These are phyloP conservation scores for Globisporangium carolinianum DNA, from an alignment of 352 stramenopile species.

Conservation along the genomic window DNA sequence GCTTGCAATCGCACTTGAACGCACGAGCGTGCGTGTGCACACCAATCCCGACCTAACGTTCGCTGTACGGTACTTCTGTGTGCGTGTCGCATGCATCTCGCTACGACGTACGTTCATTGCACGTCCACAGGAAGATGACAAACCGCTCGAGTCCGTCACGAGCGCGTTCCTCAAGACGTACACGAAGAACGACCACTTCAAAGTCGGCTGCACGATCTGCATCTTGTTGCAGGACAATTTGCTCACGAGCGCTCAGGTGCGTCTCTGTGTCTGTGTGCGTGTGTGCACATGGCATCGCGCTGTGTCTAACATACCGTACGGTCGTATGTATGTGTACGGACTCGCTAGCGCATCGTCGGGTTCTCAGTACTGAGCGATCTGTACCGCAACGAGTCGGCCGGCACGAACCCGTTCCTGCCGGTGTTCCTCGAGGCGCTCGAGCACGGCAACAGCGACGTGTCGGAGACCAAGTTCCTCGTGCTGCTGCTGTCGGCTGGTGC, in stretches of 20 bases:
- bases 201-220: slow-evolving; percentile 87
- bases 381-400: slow-evolving; percentile 68
- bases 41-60: background rate
- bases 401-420: slow-evolving; percentile 84
- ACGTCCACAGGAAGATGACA: slow-evolving; percentile 64
- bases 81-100: background rate
- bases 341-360: slow-evolving; percentile 64
- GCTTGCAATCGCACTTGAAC: too few relatives aligned
- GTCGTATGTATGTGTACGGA: too few relatives aligned
- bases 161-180: slow-evolving; percentile 71
- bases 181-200: slow-evolving; percentile 87
- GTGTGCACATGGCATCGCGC: background rate
- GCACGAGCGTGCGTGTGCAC: too few relatives aligned
- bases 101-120: too few relatives aligned
- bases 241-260: slow-evolving; percentile 83
- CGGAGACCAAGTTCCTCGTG: slow-evolving; percentile 76
- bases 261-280: background rate
- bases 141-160: slow-evolving; percentile 67
- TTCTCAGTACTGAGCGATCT: slow-evolving; percentile 84
- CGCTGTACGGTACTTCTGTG: slow-evolving; percentile 6
- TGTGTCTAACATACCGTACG: too few relatives aligned
- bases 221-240: slow-evolving; percentile 88
- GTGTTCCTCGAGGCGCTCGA: slow-evolving; percentile 83
- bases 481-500: slow-evolving; percentile 48
- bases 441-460: slow-evolving; percentile 44